phyloP scores from a whole-genome alignment of 2,329 filamentous ascomycete genomes.

The Pseudopyrenochaeta lycopersici region DNA sequence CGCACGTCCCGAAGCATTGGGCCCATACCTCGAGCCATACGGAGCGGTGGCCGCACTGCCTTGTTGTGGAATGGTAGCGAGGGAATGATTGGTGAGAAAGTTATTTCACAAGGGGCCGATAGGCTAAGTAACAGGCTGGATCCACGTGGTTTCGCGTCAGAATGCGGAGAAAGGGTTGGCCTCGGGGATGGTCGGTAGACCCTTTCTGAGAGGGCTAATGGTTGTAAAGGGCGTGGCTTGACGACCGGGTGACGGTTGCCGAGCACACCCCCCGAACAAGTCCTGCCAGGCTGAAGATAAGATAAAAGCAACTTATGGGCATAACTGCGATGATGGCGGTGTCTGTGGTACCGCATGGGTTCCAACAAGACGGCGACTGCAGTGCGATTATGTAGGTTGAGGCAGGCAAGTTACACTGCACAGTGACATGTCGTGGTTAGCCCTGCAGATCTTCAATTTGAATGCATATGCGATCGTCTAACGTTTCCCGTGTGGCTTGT shows the following conservation, averaged over 20 bases:
- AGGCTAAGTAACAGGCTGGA: conserved; percentile 1
- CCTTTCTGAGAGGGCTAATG: background rate
- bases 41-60: conserved; percentile 5
- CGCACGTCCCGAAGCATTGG: conserved; percentile 4
- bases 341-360: background rate
- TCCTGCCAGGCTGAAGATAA: background rate
- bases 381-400: background rate
- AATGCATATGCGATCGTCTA: conserved; percentile 13
- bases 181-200: conserved; percentile 10
- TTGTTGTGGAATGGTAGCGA: background rate
- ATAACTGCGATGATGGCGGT: background rate
- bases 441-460: background rate
- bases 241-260: conserved; percentile 17
- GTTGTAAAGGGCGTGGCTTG: conserved; percentile 1
- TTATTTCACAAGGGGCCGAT: background rate
- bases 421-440: background rate
- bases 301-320: background rate
- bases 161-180: conserved; percentile 3
- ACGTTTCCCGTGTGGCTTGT: conserved; percentile 14
- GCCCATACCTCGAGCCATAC: background rate
- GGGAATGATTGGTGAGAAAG: conserved; percentile 6
- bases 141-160: conserved; percentile 6
- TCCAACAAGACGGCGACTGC: background rate
- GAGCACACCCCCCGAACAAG: background rate
- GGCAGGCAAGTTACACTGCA: background rate